Evolutionary conservation across 495 filamentous ascomycete genomes (phyloP).

Genomic region (Talaromyces adpressus): DNA sequence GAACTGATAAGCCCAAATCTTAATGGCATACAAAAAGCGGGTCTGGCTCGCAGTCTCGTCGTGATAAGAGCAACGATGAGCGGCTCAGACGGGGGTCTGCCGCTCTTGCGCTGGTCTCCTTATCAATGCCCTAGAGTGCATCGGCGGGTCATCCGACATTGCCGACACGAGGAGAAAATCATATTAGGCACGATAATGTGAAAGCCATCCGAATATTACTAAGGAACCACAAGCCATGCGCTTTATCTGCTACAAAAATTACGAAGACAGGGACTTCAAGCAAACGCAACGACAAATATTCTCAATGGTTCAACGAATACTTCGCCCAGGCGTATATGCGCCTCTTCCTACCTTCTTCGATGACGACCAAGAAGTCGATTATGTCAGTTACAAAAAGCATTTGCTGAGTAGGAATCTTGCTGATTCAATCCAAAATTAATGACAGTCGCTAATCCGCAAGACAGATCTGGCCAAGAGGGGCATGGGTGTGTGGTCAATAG

Average conservation of each 20-base stretch:
- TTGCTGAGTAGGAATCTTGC: slow-evolving; percentile 11
- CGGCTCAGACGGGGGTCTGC: slow-evolving; percentile 11
- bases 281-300: neutral
- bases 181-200: neutral
- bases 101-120: neutral
- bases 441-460: neutral
- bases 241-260: no score
- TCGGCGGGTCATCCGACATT: slow-evolving; percentile 8
- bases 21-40: neutral
- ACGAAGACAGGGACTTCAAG: no score
- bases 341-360: slow-evolving; percentile 18
- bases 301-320: slow-evolving; percentile 10
- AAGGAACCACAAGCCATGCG: no score
- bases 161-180: slow-evolving; percentile 1
- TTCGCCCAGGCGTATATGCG: slow-evolving; percentile 16
- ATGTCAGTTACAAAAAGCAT: slow-evolving; percentile 16
- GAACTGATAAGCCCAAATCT: neutral
- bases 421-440: no score
- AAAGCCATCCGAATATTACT: neutral
- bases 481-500: slow-evolving; percentile 12
- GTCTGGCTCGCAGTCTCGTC: neutral
- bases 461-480: slow-evolving; percentile 14
- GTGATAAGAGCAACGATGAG: slow-evolving; percentile 6
- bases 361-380: slow-evolving; percentile 17
- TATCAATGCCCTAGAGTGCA: slow-evolving; percentile 3